A percentile compares a stretch with the other conserved stretches of the same genome.
Evolutionary conservation across 2,329 filamentous ascomycete genomes (phyloP).

Genomic region (Alternaria consortialis): DNA sequence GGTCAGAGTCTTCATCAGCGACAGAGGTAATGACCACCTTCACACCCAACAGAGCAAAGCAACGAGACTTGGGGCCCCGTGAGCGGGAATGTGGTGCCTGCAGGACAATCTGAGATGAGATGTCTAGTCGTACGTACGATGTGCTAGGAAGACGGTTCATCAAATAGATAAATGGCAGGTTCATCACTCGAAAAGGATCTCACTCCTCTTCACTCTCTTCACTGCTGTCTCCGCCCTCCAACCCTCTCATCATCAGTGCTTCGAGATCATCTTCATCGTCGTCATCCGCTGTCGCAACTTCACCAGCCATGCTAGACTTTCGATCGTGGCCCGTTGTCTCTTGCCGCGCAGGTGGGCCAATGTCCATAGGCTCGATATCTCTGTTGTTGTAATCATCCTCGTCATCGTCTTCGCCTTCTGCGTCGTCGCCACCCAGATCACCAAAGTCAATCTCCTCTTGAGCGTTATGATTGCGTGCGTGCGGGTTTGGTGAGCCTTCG

Average conservation of each 20-base stretch:
- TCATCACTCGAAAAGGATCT: not conserved
- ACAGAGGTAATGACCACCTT: not conserved
- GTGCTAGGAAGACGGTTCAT: not conserved
- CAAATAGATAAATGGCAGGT: not conserved
- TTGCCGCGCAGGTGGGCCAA: constrained; percentile 42
- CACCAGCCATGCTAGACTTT: constrained; percentile 19
- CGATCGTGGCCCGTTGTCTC: constrained; percentile 16
- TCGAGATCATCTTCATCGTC: constrained; percentile 54
- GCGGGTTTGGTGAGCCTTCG: constrained; percentile 39
- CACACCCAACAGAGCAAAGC: too few relatives aligned
- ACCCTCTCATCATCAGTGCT: constrained; percentile 55
- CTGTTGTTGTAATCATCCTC: constrained; percentile 44
- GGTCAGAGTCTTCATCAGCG: not conserved
- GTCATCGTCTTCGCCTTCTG: constrained; percentile 41
- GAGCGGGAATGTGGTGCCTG: too few relatives aligned
- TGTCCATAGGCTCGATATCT: constrained; percentile 47
- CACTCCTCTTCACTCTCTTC: constrained; percentile 58
- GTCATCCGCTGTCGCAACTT: constrained; percentile 29
- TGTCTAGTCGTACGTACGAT: not conserved
- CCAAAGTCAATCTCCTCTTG: constrained; percentile 50
- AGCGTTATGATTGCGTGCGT: constrained; percentile 19
- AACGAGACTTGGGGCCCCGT: not conserved
- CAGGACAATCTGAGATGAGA: not conserved
- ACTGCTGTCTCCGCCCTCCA: constrained; percentile 49
- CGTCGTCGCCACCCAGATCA: constrained; percentile 38